Conservation (phyloP, 2,329 filamentous ascomycete genomes). For the Tolypocladium pustulatum region DNA sequence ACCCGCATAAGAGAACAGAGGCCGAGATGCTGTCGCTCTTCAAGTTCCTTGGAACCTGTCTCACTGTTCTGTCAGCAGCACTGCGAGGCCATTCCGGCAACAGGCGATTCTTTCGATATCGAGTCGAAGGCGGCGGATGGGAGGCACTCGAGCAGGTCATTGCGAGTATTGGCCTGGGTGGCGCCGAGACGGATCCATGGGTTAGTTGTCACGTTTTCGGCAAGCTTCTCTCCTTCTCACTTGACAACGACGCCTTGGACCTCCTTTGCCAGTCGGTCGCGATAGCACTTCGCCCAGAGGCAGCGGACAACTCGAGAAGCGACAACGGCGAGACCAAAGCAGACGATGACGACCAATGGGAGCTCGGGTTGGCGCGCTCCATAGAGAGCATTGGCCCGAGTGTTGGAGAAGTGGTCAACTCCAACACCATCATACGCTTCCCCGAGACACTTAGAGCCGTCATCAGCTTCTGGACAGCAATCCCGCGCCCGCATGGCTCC, state of each 20-base stretch:
- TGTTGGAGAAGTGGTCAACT: conserved; percentile 38
- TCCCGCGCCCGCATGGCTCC: conserved; percentile 36
- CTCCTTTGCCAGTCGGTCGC: conserved; percentile 51
- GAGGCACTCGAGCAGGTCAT: conserved; percentile 63
- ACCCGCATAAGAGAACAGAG: conserved; percentile 49
- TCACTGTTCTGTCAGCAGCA: conserved; percentile 64
- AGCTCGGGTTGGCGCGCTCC: conserved; percentile 25
- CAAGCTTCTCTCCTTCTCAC: conserved; percentile 66
- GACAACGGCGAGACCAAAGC: conserved; percentile 6
- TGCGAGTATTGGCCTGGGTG: conserved; percentile 54
- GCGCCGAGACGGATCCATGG: conserved; percentile 57
- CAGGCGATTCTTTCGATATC: conserved; percentile 71
- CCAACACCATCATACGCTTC: conserved; percentile 44
- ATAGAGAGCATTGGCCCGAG: conserved; percentile 24
- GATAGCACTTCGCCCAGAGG: conserved; percentile 21
- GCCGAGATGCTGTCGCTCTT: conserved; percentile 57
- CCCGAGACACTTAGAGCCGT: conserved; percentile 53
- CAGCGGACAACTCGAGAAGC: conserved; percentile 8
- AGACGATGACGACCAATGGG: conserved; percentile 26
- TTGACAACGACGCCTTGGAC: conserved; percentile 67
- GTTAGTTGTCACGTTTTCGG: conserved; percentile 68
- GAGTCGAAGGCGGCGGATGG: conserved; percentile 71
- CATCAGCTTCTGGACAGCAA: conserved; percentile 52
- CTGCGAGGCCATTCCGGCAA: conserved; percentile 78
- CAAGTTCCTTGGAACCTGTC: conserved; percentile 57